Evolutionary conservation across 2,329 filamentous ascomycete species (phyloP), one percentile per base, ranked within the genome.

Genomic region (Trichoderma aggressivum): DNA sequence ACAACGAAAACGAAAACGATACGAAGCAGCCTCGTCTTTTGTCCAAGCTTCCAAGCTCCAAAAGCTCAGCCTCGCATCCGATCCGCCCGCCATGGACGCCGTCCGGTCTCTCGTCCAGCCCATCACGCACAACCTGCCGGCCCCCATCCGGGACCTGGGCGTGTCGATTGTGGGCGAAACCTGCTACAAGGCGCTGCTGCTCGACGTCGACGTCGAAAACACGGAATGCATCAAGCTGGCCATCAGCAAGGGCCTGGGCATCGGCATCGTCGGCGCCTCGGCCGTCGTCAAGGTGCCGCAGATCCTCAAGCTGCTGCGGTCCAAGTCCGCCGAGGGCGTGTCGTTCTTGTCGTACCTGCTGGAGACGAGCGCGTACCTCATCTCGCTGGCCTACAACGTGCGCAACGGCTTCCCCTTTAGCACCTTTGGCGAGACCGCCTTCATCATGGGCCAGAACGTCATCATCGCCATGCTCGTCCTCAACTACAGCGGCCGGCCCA

Each of bases 271-370:
- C 79, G 91, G 88, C 75, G 94, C 94, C 67, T 94, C 92, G 32
- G 91, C 93, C 69, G 90, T 98, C 77, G 94, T 99, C 85, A 99
- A 99, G 85, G 90, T 99, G 30, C 96, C 96, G 0, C 96, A 99
- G 85, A 95, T 99, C 79, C 82, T 98, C 81, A 99, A 99, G 86
- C 90, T 99, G 65, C 83, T 96, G 78, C 86, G 87, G 78, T 94
- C 93, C 61, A 88, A 90, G 77, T 97, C 94, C 63, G 90, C 94
- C 32, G 88, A 89, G 58, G 96, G 96, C 76, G 88, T 99, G 73
- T 94, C 90, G 62, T 97, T 98, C 83, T 87, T 97, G 58, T 92
- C 93, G 36, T 98, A 98, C 84, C 86, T 96, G 39, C 93, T 99
- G 80, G 96, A 99, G 85, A 98, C 94, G 10, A 87, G 89, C 70